phyloP scores from a whole-genome alignment of 139 green algal species.

The Pleodorina starrii region DNA sequence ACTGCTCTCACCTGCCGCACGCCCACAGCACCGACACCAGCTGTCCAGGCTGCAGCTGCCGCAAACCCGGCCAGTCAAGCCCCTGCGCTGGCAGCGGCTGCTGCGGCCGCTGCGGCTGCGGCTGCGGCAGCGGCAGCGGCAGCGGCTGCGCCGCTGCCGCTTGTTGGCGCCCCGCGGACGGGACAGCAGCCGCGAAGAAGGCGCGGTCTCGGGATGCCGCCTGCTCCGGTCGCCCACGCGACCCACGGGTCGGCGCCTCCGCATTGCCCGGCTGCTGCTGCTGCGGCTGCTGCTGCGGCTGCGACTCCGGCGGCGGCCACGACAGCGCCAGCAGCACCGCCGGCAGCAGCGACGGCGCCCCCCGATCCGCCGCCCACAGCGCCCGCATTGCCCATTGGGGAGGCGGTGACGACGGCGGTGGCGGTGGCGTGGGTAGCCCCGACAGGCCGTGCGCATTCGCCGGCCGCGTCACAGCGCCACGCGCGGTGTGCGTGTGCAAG shows the following conservation, averaged over 20 bases:
- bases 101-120: neutral
- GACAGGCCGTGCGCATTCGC: too few relatives aligned
- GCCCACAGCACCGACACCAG: conserved; percentile 36
- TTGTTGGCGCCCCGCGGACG: too few relatives aligned
- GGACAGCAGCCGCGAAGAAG: too few relatives aligned
- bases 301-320: neutral
- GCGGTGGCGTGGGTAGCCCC: too few relatives aligned
- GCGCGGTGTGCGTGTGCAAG: too few relatives aligned
- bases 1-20: neutral
- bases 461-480: too few relatives aligned
- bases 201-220: too few relatives aligned
- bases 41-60: neutral
- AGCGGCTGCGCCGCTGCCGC: neutral
- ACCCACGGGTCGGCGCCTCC: too few relatives aligned
- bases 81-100: neutral
- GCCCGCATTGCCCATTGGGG: conserved; percentile 18
- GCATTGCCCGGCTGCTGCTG: neutral
- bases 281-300: neutral
- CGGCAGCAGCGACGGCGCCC: conserved; percentile 1
- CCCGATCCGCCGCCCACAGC: conserved; percentile 9
- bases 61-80: neutral
- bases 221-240: too few relatives aligned
- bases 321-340: neutral
- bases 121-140: neutral
- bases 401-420: neutral